A percentile compares a stretch with the other conserved stretches of the same genome.
phyloP scores from a whole-genome alignment of 768 basidiomycete genomes.

The Tephrocybe sp. region DNA sequence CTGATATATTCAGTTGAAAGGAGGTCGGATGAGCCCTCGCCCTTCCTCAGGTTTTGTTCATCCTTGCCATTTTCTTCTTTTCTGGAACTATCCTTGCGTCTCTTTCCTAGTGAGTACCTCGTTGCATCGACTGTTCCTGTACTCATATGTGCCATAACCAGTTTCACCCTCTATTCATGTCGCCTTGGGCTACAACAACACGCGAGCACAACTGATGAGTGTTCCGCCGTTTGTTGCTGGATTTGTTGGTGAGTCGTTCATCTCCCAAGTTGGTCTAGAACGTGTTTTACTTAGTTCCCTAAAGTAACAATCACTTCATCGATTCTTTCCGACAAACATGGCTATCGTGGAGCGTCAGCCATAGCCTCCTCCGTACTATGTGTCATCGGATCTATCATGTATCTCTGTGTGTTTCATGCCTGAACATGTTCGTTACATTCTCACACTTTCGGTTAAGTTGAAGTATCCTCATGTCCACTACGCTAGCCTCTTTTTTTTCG shows the following conservation, averaged over 20 bases:
- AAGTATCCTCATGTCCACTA: constrained; percentile 33
- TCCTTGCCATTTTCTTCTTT: too few relatives aligned
- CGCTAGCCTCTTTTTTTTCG: constrained; percentile 45
- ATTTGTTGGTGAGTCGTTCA: too few relatives aligned
- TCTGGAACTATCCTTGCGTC: too few relatives aligned
- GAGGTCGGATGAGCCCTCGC: constrained; percentile 34
- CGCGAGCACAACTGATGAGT: constrained; percentile 48
- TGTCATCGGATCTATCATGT: constrained; percentile 37
- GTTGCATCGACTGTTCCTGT: too few relatives aligned
- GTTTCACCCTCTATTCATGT: too few relatives aligned
- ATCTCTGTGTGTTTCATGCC: constrained; percentile 28
- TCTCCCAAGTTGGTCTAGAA: background rate
- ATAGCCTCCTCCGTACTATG: constrained; percentile 30
- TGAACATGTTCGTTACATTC: too few relatives aligned
- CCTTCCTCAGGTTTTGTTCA: too few relatives aligned
- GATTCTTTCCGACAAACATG: too few relatives aligned
- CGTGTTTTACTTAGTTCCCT: background rate
- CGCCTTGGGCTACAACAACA: constrained; percentile 43
- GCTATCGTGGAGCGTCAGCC: too few relatives aligned
- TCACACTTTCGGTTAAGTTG: too few relatives aligned
- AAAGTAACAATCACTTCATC: constrained; percentile 23
- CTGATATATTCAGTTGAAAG: constrained; percentile 35
- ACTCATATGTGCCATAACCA: too few relatives aligned
- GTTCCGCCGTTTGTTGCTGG: constrained; percentile 42
- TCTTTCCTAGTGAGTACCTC: too few relatives aligned